Percentiles rank a stretch among this genome's conserved stretches.
Conservation (phyloP, 805 yeast genomes). For the Scheffersomyces stipitis region DNA sequence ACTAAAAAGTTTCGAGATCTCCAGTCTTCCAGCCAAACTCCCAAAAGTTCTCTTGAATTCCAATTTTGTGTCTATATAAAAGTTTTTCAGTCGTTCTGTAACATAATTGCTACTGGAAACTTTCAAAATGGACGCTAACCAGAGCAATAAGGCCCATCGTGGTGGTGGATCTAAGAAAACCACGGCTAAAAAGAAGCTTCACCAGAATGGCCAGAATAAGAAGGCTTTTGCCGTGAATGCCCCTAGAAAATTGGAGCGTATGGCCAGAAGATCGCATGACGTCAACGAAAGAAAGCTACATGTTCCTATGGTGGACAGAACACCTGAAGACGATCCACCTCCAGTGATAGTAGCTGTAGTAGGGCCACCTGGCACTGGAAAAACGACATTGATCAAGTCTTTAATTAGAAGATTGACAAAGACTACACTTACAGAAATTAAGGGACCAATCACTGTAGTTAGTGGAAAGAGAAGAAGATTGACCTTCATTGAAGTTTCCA, state of each 20-base stretch:
- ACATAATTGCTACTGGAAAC: no score
- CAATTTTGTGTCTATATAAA: no score
- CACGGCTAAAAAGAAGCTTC: conserved; percentile 82
- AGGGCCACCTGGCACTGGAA: conserved; percentile 99
- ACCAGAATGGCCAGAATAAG: conserved; percentile 67
- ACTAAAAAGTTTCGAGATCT: neutral
- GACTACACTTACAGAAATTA: conserved; percentile 78
- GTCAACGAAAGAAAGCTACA: conserved; percentile 80
- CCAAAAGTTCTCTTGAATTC: neutral
- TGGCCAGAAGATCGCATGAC: conserved; percentile 84
- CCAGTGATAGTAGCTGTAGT: conserved; percentile 96
- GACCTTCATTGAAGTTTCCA: conserved; percentile 89
- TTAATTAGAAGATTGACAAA: conserved; percentile 85
- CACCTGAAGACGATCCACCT: conserved; percentile 97
- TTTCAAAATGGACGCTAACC: conserved; percentile 42
- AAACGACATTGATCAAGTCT: conserved; percentile 88
- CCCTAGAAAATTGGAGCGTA: conserved; percentile 82
- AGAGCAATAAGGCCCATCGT: conserved; percentile 82
- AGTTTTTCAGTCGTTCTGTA: no score
- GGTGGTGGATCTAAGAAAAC: conserved; percentile 45
- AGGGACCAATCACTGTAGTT: conserved; percentile 96
- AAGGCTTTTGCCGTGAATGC: conserved; percentile 47
- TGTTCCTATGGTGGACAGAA: conserved; percentile 96
- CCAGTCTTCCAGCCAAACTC: neutral
- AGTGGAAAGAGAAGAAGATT: conserved; percentile 91